Evolutionary conservation across 1,284 basidiomycete genomes (phyloP).

Genomic region (Marasmius sp.): DNA sequence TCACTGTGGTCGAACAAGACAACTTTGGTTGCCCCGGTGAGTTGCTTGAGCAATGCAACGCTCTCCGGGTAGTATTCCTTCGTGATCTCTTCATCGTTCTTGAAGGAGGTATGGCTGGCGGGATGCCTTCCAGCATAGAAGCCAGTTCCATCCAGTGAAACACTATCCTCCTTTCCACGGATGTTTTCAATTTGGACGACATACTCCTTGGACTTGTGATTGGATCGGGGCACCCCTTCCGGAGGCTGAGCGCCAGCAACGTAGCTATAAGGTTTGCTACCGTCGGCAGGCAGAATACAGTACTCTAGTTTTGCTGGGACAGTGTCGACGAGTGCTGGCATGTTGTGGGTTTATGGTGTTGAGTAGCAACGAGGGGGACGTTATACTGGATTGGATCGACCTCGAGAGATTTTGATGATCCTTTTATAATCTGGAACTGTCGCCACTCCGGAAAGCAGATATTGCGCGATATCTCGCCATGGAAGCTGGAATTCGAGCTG

Average conservation of each 20-base stretch:
- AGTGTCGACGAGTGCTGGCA: background rate
- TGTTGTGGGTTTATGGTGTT: background rate
- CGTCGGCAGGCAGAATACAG: background rate
- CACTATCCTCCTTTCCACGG: background rate
- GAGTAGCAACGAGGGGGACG: too few species aligned
- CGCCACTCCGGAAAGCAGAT: too few species aligned
- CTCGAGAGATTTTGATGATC: too few species aligned
- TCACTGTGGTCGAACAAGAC: background rate
- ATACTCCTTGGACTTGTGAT: background rate
- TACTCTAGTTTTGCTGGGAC: background rate
- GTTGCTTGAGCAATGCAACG: background rate
- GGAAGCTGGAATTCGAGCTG: too few species aligned
- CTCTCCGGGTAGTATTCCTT: conserved; percentile 2
- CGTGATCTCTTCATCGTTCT: background rate
- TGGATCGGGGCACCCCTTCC: background rate
- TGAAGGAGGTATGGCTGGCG: background rate
- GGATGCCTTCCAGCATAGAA: background rate
- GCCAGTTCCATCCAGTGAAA: background rate
- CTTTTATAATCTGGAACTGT: too few species aligned
- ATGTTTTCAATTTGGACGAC: background rate
- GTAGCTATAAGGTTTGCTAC: background rate
- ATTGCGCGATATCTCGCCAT: too few species aligned
- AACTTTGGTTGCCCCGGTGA: background rate
- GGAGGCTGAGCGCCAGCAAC: background rate
- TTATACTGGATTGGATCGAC: too few species aligned